A percentile compares a stretch with the other conserved stretches of the same genome.
Conservation (phyloP, 139 green algal species). For the Coccomyxa sp. region DNA sequence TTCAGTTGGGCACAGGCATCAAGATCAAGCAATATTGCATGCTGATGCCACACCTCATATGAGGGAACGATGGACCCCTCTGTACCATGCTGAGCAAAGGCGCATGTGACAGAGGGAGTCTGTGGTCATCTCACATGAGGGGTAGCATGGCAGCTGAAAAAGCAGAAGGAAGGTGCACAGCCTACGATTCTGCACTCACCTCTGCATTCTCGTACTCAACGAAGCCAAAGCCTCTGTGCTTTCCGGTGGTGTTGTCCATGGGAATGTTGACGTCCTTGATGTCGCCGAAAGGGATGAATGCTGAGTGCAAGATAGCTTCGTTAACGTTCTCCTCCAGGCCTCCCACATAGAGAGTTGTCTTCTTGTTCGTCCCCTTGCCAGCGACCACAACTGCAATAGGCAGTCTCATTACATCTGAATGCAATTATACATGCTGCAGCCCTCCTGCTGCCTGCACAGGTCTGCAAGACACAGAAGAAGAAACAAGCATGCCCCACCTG, state of each 20-base stretch:
- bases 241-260: constrained; percentile 80
- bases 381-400: constrained; percentile 42
- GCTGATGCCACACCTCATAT: too few species aligned
- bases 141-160: background rate
- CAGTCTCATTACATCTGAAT: background rate
- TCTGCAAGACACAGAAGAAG: too few species aligned
- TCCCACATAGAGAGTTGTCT: constrained; percentile 89
- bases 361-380: constrained; percentile 77
- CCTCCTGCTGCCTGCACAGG: background rate
- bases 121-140: background rate
- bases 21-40: too few species aligned
- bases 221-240: constrained; percentile 92
- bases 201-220: constrained; percentile 89
- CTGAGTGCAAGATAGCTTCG: constrained; percentile 82
- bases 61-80: too few species aligned
- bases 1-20: too few species aligned
- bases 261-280: constrained; percentile 95
- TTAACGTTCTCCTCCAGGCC: constrained; percentile 90
- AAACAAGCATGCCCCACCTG: background rate
- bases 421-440: background rate
- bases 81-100: too few species aligned
- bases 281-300: constrained; percentile 97
- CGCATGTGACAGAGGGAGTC: too few species aligned
- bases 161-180: background rate
- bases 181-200: too few species aligned